Conservation (phyloP, 208 protist genomes). For the Angomonas deanei region DNA sequence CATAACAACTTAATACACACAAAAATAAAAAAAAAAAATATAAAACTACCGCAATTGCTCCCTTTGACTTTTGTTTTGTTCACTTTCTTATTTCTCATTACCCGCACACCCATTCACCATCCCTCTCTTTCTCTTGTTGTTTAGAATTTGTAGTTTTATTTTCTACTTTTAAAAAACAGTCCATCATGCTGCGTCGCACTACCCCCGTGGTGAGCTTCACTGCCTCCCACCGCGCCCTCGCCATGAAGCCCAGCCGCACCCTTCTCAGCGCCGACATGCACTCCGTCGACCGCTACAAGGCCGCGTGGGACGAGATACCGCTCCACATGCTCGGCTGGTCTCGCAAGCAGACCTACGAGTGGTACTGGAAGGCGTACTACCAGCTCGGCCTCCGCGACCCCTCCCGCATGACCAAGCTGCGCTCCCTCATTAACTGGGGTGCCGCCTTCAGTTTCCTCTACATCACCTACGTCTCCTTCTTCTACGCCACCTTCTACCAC, state of each 20-base stretch:
- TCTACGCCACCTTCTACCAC: slow-evolving; percentile 71
- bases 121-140: slow-evolving; percentile 7
- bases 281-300: slow-evolving; percentile 76
- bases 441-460: slow-evolving; percentile 63
- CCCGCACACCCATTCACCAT: not conserved
- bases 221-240: slow-evolving; percentile 66
- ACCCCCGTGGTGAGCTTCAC: slow-evolving; percentile 78
- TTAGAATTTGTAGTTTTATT: slow-evolving; percentile 8
- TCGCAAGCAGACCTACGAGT: slow-evolving; percentile 70
- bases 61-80: slow-evolving; percentile 5
- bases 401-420: slow-evolving; percentile 66
- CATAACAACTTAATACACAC: not conserved
- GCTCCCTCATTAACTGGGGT: slow-evolving; percentile 63
- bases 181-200: slow-evolving; percentile 68
- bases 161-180: not conserved
- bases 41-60: not conserved
- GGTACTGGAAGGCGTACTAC: slow-evolving; percentile 72
- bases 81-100: not conserved
- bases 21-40: not conserved
- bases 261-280: slow-evolving; percentile 76
- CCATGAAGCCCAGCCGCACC: slow-evolving; percentile 53
- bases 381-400: slow-evolving; percentile 72
- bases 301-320: slow-evolving; percentile 80
- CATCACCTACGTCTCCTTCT: slow-evolving; percentile 66
- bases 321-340: slow-evolving; percentile 59